Evolutionary conservation across 2,329 filamentous ascomycete genomes (phyloP), one percentile per base, ranked within the genome.

Genomic region (Neopestalotiopsis rosae): DNA sequence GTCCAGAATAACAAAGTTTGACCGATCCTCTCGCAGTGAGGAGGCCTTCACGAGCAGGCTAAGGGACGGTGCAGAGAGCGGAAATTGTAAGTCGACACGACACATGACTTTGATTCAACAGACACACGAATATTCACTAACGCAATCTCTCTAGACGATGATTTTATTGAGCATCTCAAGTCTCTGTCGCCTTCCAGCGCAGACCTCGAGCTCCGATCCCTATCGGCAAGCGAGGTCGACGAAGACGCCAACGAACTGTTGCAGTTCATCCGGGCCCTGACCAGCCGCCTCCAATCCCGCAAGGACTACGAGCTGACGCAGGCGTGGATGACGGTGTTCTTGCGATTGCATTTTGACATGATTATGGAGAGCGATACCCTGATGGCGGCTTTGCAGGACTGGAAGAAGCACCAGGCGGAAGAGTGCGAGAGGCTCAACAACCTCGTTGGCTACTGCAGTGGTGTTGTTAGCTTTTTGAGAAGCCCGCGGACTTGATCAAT

Each of bases 321-420:
- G 80, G 94, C 94, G 0, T 99, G 96, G 95, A 98, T 99, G 94
- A 91, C 92, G 1, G 95, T 98, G 1, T 97, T 98, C 76, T 79
- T 99, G 69, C 89, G 91, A 62, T 83, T 97, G 56, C 95, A 98
- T 80, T 88, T 88, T 71, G 87, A 89, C 72, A 71, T 86, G 49
- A 80, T 88, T 57, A 83, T 83, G 81, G 85, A 82, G 77, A 87
- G 76, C 79, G 81, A 83, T 72, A 75, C 79, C 38, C 79, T 95
- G 14, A 84, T 90, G 61, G 82, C 80, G 1, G 89, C 88, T 61
- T 81, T 98, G 70, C 80, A 81, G 66, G 86, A 87, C 73, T 98
- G 94, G 93, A 91, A 91, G 79, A 81, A 80, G 34, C 89, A 92
- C 75, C 92, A 95, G 79, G 90, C 90, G 78, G 85, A 83, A 74